These are phyloP conservation scores for Scutellaria baicalensis DNA, from an alignment of 257 asterid genomes.

Conservation along the genomic window DNA sequence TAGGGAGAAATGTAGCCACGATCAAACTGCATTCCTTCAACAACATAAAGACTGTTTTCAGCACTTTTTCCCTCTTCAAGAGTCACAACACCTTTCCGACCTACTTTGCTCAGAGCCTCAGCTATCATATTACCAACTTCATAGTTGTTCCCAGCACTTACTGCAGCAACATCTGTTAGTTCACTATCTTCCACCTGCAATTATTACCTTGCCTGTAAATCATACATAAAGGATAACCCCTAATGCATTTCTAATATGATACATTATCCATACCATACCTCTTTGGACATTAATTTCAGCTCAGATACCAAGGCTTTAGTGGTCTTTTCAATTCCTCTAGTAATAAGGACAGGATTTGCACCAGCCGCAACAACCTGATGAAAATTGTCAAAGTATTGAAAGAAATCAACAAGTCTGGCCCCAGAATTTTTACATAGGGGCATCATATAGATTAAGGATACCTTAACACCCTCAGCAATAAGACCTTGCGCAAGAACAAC, in stretches of 20 bases:
- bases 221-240: too few species aligned
- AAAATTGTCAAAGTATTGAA: neutral
- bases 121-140: slow-evolving; percentile 96
- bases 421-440: neutral
- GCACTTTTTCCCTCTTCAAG: slow-evolving; percentile 98
- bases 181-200: slow-evolving; percentile 92
- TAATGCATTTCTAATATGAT: too few species aligned
- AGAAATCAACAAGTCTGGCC: neutral
- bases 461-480: slow-evolving; percentile 98
- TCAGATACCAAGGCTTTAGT: slow-evolving; percentile 84
- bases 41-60: slow-evolving; percentile 79
- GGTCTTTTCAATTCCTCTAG: slow-evolving; percentile 94
- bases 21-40: slow-evolving; percentile 98
- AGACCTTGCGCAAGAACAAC: slow-evolving; percentile 99
- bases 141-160: slow-evolving; percentile 93
- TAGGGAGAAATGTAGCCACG: slow-evolving; percentile 94
- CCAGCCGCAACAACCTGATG: slow-evolving; percentile 97
- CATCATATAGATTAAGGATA: neutral
- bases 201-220: neutral
- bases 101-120: slow-evolving; percentile 95
- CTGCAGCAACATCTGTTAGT: slow-evolving; percentile 96
- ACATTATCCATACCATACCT: slow-evolving; percentile 35
- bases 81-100: slow-evolving; percentile 93
- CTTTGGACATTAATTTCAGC: slow-evolving; percentile 75
- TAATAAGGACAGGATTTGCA: slow-evolving; percentile 86